Base-by-base conservation (phyloP, 148 eudicot species). In the Camellia sinensis region DNA sequence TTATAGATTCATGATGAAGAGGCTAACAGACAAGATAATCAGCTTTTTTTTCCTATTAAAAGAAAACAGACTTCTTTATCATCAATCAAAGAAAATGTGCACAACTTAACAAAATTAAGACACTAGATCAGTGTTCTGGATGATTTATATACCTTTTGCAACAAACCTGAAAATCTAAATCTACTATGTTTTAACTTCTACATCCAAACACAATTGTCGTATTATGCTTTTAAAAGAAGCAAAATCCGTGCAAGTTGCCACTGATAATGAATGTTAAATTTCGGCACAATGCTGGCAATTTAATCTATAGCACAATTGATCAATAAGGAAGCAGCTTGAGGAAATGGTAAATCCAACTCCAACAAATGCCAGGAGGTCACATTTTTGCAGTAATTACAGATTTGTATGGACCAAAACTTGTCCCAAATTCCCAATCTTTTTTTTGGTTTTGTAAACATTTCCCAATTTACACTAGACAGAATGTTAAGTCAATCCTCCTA, bases 351-450 rank as follows among this genome's bases (percentile, higher is more conserved):
- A 72, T 5, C 59, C 44, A 72, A 5, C 8, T 17, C 59, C 44
- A 71, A 72, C n/a, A 22, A 70, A 45, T 70, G 73, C 48, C 73
- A 2, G 71, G 21, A 70, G n/a, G 73, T 70, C 22, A 46, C 5
- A 70, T n/a, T 45, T 8, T 2, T 45, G 73, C 52, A 70, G 54
- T 70, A 70, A 70, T 70, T 45, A 21, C 19, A 52, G 0, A 45
- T 45, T 9, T 46, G 48, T 19, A n/a, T 1, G 15, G 53, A 70
- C 29, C n/a, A 14, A 43, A 68, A 48, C 12, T 1, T 48, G 54
- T 7, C 10, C 53, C 37, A 29, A 29, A 29, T 29, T 29, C 37
- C 37, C 37, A 29, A 29, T 29, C 29, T 0, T 29, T 29, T 29
- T 29, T 29, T 29, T 29, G 37, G 37, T 29, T 29, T 29, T 29